Evolutionary conservation across 2,329 filamentous ascomycete genomes (phyloP).

Genomic region (Aspergillus uvarum): DNA sequence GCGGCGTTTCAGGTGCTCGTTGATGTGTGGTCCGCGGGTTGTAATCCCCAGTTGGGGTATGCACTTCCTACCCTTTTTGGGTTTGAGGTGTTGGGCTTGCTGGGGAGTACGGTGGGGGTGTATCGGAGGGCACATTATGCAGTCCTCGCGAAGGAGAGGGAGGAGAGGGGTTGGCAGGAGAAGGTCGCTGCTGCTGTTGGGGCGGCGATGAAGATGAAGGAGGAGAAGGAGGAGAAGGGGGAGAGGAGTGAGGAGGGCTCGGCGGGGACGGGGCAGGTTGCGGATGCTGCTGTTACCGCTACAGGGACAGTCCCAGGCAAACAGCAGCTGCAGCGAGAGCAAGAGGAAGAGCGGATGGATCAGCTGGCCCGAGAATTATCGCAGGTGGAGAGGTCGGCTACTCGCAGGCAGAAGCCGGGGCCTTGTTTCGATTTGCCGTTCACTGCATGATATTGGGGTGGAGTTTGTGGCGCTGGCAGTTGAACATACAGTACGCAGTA

Average conservation of each 20-base stretch:
- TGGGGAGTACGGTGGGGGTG: constrained; percentile 8
- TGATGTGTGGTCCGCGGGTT: constrained; percentile 47
- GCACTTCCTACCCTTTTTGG: constrained; percentile 39
- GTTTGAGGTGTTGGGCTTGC: constrained; percentile 1
- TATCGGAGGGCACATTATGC: constrained; percentile 14
- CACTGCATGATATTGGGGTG: background rate
- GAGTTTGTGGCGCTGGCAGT: too few species aligned
- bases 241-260: background rate
- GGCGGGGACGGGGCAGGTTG: background rate
- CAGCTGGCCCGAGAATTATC: background rate
- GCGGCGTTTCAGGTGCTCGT: constrained; percentile 41
- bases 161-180: constrained; percentile 5
- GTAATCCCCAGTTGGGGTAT: constrained; percentile 41
- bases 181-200: background rate
- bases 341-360: background rate
- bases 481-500: too few species aligned
- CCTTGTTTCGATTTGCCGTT: constrained; percentile 8
- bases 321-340: background rate
- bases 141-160: background rate
- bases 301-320: background rate
- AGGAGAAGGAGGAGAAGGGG: background rate
- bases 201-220: background rate
- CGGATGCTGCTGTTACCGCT: background rate
- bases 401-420: background rate
- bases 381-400: background rate